Evolutionary conservation across 2,329 filamentous ascomycete genomes (phyloP).

Genomic region (Xylaria hypoxylon): DNA sequence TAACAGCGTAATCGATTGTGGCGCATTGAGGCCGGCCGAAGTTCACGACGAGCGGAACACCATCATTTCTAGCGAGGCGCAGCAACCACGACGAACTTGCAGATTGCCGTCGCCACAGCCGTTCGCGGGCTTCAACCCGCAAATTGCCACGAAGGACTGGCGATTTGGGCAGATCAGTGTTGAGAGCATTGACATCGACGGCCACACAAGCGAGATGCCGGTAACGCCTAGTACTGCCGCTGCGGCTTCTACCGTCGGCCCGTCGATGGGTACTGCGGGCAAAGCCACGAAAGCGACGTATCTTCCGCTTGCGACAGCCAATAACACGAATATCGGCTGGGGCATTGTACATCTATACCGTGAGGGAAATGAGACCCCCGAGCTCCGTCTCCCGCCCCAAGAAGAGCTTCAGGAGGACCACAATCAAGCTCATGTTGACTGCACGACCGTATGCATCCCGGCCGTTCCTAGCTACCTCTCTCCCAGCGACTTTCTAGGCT

Average conservation of each 20-base stretch:
- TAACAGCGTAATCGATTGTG: constrained; percentile 62
- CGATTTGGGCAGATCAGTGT: constrained; percentile 83
- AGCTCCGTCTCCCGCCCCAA: constrained; percentile 55
- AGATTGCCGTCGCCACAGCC: constrained; percentile 59
- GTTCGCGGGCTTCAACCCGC: constrained; percentile 59
- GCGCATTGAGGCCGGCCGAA: constrained; percentile 54
- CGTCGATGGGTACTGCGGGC: constrained; percentile 69
- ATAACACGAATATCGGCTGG: constrained; percentile 84
- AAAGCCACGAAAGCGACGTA: constrained; percentile 86
- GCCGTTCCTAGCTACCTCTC: constrained; percentile 95
- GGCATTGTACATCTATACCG: constrained; percentile 95
- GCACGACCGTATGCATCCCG: constrained; percentile 90
- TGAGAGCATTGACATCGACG: constrained; percentile 80
- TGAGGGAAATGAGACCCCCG: constrained; percentile 79
- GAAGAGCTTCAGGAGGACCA: constrained; percentile 48
- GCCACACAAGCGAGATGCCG: constrained; percentile 49
- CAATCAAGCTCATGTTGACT: constrained; percentile 63
- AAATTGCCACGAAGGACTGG: constrained; percentile 74
- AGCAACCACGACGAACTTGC: constrained; percentile 54
- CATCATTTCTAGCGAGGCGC: constrained; percentile 55
- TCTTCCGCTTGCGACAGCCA: constrained; percentile 72
- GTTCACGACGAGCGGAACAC: constrained; percentile 52
- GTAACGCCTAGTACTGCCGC: constrained; percentile 55
- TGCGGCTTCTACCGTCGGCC: constrained; percentile 66
- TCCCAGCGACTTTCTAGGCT: constrained; percentile 89